Conservation (phyloP, 257 asterid species). For the Anisodus tanguticus region DNA sequence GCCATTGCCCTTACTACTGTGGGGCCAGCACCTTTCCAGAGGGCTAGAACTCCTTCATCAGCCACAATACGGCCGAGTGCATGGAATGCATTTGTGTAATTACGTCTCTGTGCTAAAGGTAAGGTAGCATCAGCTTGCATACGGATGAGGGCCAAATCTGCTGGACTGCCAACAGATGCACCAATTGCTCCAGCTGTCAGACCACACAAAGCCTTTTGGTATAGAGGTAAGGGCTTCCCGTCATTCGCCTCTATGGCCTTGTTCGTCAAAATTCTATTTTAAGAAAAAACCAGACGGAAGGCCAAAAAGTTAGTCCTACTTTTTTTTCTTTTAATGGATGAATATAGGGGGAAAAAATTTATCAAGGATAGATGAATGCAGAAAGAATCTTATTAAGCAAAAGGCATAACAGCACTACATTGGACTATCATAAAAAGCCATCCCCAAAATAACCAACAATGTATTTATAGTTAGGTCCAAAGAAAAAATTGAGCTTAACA, state of each 20-base stretch:
- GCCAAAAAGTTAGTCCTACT: not conserved
- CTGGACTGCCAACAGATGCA: slow-evolving; percentile 88
- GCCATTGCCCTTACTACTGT: slow-evolving; percentile 99
- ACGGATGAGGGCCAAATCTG: slow-evolving; percentile 94
- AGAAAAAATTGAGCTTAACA: not conserved
- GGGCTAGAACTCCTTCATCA: slow-evolving; percentile 89
- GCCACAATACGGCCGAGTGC: slow-evolving; percentile 76
- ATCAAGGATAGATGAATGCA: not conserved
- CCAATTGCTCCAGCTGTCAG: slow-evolving; percentile 98
- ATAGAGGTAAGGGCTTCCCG: slow-evolving; percentile 86
- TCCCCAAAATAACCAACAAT: slow-evolving; percentile 20
- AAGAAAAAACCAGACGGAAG: slow-evolving; percentile 27
- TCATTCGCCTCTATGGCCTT: slow-evolving; percentile 93
- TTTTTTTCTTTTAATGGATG: not conserved
- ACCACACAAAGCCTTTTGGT: slow-evolving; percentile 97
- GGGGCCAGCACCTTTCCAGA: slow-evolving; percentile 99
- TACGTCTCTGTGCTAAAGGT: slow-evolving; percentile 79
- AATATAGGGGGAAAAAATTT: no score
- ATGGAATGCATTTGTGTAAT: slow-evolving; percentile 84
- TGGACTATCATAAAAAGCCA: not conserved
- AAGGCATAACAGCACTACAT: not conserved
- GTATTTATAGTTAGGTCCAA: not conserved
- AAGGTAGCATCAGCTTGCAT: slow-evolving; percentile 99
- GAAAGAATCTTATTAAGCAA: not conserved
- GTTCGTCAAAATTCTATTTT: slow-evolving; percentile 70